These are phyloP conservation scores for Coemansia sp. DNA, from an alignment of 192 early-diverging fungal genomes.

Conservation along the genomic window DNA sequence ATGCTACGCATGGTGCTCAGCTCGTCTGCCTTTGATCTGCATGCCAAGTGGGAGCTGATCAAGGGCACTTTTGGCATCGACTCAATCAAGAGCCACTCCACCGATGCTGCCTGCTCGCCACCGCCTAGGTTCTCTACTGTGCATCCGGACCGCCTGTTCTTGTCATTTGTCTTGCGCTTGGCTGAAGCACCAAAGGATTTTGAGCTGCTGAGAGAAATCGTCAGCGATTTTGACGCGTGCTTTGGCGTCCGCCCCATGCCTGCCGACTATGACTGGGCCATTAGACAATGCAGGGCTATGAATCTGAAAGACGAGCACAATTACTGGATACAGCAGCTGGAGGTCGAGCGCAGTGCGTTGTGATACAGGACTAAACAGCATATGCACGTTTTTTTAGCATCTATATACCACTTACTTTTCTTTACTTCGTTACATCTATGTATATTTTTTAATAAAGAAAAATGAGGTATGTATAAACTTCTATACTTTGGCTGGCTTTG, in stretches of 20 bases:
- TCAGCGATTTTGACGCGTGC: background rate
- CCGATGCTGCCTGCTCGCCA: background rate
- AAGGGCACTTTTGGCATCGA: background rate
- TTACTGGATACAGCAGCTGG: background rate
- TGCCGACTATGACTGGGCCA: background rate
- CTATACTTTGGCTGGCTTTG: constrained; percentile 3
- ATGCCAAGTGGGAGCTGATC: constrained; percentile 1
- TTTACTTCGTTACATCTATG: background rate
- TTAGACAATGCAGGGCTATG: background rate
- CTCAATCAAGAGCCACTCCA: background rate
- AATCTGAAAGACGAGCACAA: background rate
- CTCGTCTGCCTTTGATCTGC: background rate
- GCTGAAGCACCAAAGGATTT: background rate
- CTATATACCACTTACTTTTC: too few relatives aligned
- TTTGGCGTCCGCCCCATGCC: background rate
- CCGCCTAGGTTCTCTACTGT: background rate
- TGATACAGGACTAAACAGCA: too few relatives aligned
- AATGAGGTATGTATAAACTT: background rate
- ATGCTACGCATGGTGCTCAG: constrained; percentile 24
- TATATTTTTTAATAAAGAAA: background rate
- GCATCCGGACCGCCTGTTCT: constrained; percentile 1
- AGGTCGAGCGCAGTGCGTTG: too few relatives aligned
- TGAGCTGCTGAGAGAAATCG: background rate
- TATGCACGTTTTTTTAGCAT: too few relatives aligned
- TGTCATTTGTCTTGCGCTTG: constrained; percentile 7